Conservation (phyloP, 441 rosid genomes). For the Codiaeum variegatum region DNA sequence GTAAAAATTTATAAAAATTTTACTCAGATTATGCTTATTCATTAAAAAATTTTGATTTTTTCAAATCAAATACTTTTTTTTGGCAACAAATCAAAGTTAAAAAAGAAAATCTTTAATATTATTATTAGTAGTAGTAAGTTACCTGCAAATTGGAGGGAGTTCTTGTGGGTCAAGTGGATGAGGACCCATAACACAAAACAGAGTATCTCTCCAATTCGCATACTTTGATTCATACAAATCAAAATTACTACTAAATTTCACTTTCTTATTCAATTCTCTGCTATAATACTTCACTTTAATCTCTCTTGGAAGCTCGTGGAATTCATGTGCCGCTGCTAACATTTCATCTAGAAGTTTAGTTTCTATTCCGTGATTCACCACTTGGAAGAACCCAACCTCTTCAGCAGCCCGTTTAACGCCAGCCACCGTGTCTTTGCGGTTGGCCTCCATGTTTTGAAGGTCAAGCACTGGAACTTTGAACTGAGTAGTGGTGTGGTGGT, state of each 20-base stretch:
- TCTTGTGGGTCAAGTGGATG: not conserved
- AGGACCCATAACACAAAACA: slow-evolving; percentile 4
- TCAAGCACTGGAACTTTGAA: slow-evolving; percentile 28
- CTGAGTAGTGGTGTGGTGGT: not conserved
- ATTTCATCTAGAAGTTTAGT: slow-evolving; percentile 20
- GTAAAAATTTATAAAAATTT: not conserved
- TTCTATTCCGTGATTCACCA: slow-evolving; percentile 38
- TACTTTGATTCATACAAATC: not conserved
- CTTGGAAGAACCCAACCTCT: slow-evolving; percentile 44
- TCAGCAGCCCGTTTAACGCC: slow-evolving; percentile 28
- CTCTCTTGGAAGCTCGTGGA: slow-evolving; percentile 30
- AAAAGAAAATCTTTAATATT: too few relatives aligned
- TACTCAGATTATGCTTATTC: too few relatives aligned
- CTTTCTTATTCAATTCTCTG: slow-evolving; percentile 25
- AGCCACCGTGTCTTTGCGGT: slow-evolving; percentile 9
- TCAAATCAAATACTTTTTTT: too few relatives aligned
- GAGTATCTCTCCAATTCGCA: slow-evolving; percentile 9
- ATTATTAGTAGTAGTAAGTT: too few relatives aligned
- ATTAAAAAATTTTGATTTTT: too few relatives aligned
- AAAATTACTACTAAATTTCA: slow-evolving; percentile 19
- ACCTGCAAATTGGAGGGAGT: not conserved
- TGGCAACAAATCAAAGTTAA: too few relatives aligned
- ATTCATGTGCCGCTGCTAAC: slow-evolving; percentile 28
- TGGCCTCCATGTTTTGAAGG: slow-evolving; percentile 7
- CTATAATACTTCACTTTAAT: slow-evolving; percentile 28